phyloP scores from a whole-genome alignment of 768 basidiomycete species.

The Suillus clintonianus region DNA sequence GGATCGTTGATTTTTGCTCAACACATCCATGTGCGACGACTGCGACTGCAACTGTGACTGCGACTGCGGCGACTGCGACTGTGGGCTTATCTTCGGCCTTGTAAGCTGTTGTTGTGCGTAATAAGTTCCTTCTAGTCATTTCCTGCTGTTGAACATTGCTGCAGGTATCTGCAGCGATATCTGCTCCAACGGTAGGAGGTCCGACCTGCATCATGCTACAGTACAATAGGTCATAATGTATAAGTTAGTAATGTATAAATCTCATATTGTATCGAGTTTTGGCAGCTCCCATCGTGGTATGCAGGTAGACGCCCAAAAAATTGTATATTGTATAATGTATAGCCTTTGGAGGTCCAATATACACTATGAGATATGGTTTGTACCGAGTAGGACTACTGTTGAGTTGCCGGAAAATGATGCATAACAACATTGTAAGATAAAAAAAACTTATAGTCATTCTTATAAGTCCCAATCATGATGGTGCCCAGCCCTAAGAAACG shows the following conservation, averaged over 20 bases:
- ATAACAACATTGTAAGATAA: background rate
- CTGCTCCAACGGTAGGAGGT: background rate
- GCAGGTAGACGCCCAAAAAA: no score
- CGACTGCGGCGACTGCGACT: constrained; percentile 26
- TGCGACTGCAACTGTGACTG: constrained; percentile 31
- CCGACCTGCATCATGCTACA: background rate
- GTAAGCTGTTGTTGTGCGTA: constrained; percentile 16
- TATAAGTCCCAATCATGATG: no score
- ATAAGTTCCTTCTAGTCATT: background rate
- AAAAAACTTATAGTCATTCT: background rate
- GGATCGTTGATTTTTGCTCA: background rate
- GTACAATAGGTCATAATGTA: no score
- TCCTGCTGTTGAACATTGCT: constrained; percentile 13
- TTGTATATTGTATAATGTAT: no score
- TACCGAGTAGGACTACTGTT: no score
- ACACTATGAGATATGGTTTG: no score
- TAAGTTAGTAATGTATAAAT: no score
- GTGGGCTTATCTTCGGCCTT: constrained; percentile 19
- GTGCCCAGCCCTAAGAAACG: no score
- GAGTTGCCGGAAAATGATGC: background rate
- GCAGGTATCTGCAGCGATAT: background rate
- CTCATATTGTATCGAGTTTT: no score
- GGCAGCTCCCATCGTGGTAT: no score
- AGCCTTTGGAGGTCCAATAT: no score
- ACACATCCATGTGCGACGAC: constrained; percentile 12